Conservation (phyloP, 495 filamentous ascomycete species). For the Trichoderma parareesei region DNA sequence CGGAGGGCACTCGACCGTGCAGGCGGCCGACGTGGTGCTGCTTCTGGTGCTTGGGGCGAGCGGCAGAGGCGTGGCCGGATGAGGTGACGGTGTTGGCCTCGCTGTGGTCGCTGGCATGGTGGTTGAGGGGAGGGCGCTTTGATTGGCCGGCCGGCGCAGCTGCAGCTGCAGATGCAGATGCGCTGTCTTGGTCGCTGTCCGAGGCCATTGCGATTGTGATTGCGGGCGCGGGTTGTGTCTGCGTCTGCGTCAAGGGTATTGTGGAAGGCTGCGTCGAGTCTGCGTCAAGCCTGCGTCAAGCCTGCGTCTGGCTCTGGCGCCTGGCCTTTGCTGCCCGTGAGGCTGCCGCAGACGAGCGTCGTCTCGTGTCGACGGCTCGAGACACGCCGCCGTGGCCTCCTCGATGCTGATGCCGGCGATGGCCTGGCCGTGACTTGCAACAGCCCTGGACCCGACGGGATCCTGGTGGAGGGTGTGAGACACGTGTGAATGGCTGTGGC, state of each 20-base stretch:
- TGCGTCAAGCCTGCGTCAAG: no score
- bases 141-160: constrained; percentile 32
- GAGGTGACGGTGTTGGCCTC: constrained; percentile 25
- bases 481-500: background rate
- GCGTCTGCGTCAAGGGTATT: no score
- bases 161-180: constrained; percentile 8
- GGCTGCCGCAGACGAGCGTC: background rate
- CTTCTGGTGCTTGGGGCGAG: constrained; percentile 10
- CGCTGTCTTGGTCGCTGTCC: constrained; percentile 3
- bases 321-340: background rate
- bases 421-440: background rate
- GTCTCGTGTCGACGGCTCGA: background rate
- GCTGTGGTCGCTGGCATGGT: constrained; percentile 28
- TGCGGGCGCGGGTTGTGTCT: background rate
- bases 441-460: background rate
- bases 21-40: constrained; percentile 34
- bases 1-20: constrained; percentile 34
- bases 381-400: background rate
- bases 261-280: no score
- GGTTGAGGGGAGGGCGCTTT: constrained; percentile 33
- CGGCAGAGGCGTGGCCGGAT: constrained; percentile 18
- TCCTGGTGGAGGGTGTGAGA: constrained; percentile 8
- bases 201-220: background rate
- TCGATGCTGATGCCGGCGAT: background rate
- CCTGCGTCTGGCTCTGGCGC: background rate